Evolutionary conservation across 1,139 yeast species (phyloP), one percentile per base, ranked within the genome.

Genomic region (Lodderomyces theae): DNA sequence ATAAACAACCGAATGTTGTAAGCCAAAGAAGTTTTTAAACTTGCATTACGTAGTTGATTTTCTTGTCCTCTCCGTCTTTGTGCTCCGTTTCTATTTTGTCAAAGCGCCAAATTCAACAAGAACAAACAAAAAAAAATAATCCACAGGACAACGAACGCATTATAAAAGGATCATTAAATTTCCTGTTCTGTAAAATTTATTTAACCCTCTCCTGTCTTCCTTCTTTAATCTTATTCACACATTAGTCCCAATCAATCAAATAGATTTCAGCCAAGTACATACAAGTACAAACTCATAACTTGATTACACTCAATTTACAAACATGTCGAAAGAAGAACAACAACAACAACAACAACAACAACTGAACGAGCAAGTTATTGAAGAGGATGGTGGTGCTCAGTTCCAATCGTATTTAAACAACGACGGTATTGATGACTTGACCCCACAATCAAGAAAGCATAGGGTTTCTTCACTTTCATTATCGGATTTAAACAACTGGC

Each of bases 391-490:
- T 24, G 49, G 46, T 15, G 48, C 51, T 19, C 52, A 52, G 36
- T 63, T 57, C 47, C 75, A 69, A 50, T 80, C 86, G 12, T 83
- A 77, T 52, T 71, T 83, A 46, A 82, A 83, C 52, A 82, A 81
- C 50, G 88, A 82, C 54, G 86, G 86, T 26, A 82, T 82, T 32
- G 88, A 82, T 54, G 74, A 77, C 42, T 63, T 82, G 53, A 75
- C 73, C 42, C 89, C 89, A 1, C 66, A 72, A 42, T 66, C 74
- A 12, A 72, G 86, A 58, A 79, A 77, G 51, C 80, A 80, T 55
- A 62, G 82, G 31, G 85, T 81, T n/a, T 78, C 85, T n/a, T 79
- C 85, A 25, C 62, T 83, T 38, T 81, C 88, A 26, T 69, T 83
- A 39, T 76, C 86, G 4, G 90, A 83, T 57, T 82, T 66, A 69